Evolutionary conservation across 305 asterid species (phyloP).

Genomic region (Solanum hybrid): DNA sequence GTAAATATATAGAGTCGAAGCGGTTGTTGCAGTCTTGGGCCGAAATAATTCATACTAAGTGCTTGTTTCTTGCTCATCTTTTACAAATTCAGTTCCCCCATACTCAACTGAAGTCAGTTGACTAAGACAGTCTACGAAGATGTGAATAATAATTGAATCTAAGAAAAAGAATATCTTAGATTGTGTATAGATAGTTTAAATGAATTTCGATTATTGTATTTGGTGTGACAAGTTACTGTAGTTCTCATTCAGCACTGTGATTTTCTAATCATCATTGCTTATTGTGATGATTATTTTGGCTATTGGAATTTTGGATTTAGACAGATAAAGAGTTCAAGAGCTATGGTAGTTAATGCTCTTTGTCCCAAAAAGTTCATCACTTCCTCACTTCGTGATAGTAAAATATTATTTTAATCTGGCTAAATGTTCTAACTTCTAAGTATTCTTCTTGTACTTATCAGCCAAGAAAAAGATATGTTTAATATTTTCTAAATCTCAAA

Average conservation of each 20-base stretch:
- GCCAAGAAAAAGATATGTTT: background rate
- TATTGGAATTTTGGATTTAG: background rate
- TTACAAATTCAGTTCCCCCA: background rate
- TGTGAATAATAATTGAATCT: background rate
- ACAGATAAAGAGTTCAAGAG: background rate
- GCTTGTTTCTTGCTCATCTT: background rate
- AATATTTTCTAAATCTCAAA: background rate
- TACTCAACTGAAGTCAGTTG: background rate
- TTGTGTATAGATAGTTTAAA: background rate
- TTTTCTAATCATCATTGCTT: background rate
- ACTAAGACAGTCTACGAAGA: background rate
- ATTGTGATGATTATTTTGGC: background rate
- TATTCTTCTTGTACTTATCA: background rate
- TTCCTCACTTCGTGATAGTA: background rate
- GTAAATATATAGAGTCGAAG: background rate
- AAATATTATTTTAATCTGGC: background rate
- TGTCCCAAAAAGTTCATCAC: background rate
- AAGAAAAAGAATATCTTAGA: background rate
- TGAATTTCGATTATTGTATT: background rate
- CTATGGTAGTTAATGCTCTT: background rate
- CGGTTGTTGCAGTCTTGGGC: background rate
- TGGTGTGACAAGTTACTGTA: background rate
- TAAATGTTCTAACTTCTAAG: background rate
- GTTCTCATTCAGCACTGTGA: background rate
- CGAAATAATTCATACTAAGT: background rate